Base-by-base conservation (phyloP, 768 basidiomycete species). In the Tylopilus cervinicoccineus region DNA sequence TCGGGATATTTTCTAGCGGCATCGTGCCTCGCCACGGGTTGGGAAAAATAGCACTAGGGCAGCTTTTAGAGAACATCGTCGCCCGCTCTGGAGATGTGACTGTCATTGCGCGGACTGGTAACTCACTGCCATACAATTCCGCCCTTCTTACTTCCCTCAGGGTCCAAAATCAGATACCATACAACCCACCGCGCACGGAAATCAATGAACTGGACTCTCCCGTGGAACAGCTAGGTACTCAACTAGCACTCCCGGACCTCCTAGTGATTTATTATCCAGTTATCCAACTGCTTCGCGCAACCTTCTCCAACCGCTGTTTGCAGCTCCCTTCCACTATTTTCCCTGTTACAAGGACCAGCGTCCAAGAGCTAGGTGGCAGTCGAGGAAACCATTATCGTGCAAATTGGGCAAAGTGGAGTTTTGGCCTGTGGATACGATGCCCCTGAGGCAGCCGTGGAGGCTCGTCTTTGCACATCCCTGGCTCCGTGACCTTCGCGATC, bases 1-100 rank as follows among this genome's bases (percentile, higher is more conserved):
- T 53, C 6, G 52, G 53, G 2, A 51, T 54, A 34, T 54, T 54
- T 45, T 31, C 31, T 2, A 54, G 53, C 14, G 45, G 52, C 14
- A 29, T 52, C 37, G 13, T 42, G 2, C 40, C 40, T 37, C 28
- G 28, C 19, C 51, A 54, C n/a, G 53, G 53, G 17, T 36, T 42
- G 14, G 43, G 51, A 0, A 17, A 38, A 16, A 40, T 22, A 5
- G 51, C 53, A 0, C 23, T 53, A 5, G 53, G 53, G 11, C 41
- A 43, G 2, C 37, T 54, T 23, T 39, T 54, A 28, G 50, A 47
- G 5, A 38, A 47, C 24, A 52, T 51, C n/a, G 26, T 53, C 6
- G 32, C 34, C 6, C 52, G 50, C 19, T 38, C 39, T 3, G 50
- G 41, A 7, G 53, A 43, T 14, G 36, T 54, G 5, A 52, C 50